Conservation (phyloP, 306 rosid species). For the Vigna mungo region DNA sequence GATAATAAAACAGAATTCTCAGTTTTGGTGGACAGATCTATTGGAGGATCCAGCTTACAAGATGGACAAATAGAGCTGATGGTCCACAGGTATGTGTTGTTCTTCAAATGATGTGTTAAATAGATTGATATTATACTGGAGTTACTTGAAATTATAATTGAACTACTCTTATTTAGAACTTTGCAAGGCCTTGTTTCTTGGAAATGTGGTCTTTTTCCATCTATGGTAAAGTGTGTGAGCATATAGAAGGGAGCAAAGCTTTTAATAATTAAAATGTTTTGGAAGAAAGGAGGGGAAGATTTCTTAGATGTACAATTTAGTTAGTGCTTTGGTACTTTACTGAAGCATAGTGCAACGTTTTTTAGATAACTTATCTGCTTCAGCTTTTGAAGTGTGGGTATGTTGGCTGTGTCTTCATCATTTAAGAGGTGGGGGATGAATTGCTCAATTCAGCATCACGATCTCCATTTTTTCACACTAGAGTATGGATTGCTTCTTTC, state of each 20-base stretch:
- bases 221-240: constrained; percentile 26
- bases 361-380: constrained; percentile 5
- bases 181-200: constrained; percentile 33
- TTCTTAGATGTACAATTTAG: constrained; percentile 16
- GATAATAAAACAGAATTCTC: constrained; percentile 72
- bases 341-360: background rate
- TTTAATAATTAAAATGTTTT: background rate
- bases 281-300: constrained; percentile 1
- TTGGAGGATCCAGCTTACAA: constrained; percentile 86
- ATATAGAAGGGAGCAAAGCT: constrained; percentile 6
- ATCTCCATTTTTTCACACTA: background rate
- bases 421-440: background rate
- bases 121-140: constrained; percentile 21
- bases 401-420: background rate
- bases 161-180: constrained; percentile 13
- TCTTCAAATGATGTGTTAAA: constrained; percentile 31
- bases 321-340: background rate
- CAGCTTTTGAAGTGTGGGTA: background rate
- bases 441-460: background rate
- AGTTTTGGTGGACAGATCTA: constrained; percentile 78
- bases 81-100: constrained; percentile 69
- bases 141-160: constrained; percentile 8
- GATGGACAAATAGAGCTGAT: constrained; percentile 87
- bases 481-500: constrained; percentile 12
- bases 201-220: constrained; percentile 26